A percentile compares a stretch with the other conserved stretches of the same genome.
These are phyloP conservation scores for Sarocladiaceae sp. DNA, from an alignment of 2,329 filamentous ascomycete genomes.

Conservation along the genomic window DNA sequence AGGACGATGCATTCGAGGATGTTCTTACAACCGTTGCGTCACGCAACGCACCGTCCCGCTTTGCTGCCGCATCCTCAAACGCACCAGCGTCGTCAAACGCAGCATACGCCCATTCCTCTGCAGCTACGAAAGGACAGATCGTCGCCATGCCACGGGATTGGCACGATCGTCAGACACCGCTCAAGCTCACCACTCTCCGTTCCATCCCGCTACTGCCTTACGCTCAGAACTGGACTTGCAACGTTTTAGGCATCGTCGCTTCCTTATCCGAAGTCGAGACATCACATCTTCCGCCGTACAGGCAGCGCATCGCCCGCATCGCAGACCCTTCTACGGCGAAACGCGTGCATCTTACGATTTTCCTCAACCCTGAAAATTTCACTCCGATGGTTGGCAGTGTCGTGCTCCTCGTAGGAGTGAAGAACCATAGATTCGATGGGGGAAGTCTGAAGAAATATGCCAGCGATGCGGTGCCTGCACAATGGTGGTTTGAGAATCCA, in stretches of 20 bases:
- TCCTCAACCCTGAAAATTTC: constrained; percentile 48
- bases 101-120: constrained; percentile 14
- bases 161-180: constrained; percentile 35
- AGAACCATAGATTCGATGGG: constrained; percentile 52
- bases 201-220: constrained; percentile 49
- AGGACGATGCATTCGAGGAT: constrained; percentile 17
- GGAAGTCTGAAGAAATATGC: constrained; percentile 41
- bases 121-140: constrained; percentile 10
- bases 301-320: constrained; percentile 48
- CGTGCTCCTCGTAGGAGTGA: constrained; percentile 49
- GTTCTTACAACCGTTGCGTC: too few relatives aligned
- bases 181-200: constrained; percentile 48
- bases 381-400: constrained; percentile 41
- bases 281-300: constrained; percentile 42
- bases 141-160: constrained; percentile 36
- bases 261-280: constrained; percentile 44
- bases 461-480: constrained; percentile 29
- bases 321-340: constrained; percentile 48
- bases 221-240: constrained; percentile 55
- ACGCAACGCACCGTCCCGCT: too few relatives aligned
- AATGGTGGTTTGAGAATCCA: constrained; percentile 51
- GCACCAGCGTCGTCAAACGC: not conserved
- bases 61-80: not conserved
- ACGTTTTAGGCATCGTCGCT: constrained; percentile 47
- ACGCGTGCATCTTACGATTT: constrained; percentile 49